A percentile compares a stretch with the other conserved stretches of the same genome.
Evolutionary conservation across 2,329 filamentous ascomycete species (phyloP).

Genomic region (Epicoccum nigrum): DNA sequence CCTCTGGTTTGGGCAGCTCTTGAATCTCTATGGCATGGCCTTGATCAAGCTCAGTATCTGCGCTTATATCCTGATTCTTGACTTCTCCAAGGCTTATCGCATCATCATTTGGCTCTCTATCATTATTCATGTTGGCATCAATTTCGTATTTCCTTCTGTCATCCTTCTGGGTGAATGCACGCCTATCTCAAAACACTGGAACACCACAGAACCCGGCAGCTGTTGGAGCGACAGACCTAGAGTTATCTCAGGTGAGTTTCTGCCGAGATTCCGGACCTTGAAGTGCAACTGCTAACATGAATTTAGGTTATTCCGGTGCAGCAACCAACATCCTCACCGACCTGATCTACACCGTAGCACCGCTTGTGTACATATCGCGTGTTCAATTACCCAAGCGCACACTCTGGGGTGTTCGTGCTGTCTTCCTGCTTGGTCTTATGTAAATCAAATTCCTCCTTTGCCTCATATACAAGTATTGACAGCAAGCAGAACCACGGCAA

Average conservation of each 20-base stretch:
- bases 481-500: slow-evolving; percentile 27
- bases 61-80: slow-evolving; percentile 35
- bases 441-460: slow-evolving; percentile 7
- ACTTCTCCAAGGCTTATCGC: slow-evolving; percentile 31
- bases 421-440: slow-evolving; percentile 36
- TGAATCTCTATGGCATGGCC: slow-evolving; percentile 38
- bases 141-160: slow-evolving; percentile 33
- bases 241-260: slow-evolving; percentile 27
- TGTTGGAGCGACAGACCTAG: slow-evolving; percentile 33
- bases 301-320: slow-evolving; percentile 30
- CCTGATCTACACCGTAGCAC: slow-evolving; percentile 31
- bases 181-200: slow-evolving; percentile 33
- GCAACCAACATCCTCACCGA: slow-evolving; percentile 36
- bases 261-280: too few species aligned
- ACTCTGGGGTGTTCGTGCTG: slow-evolving; percentile 34
- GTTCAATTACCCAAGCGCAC: slow-evolving; percentile 35
- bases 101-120: slow-evolving; percentile 32
- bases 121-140: slow-evolving; percentile 27
- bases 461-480: slow-evolving; percentile 1
- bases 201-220: slow-evolving; percentile 26
- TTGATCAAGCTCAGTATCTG: slow-evolving; percentile 38
- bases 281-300: background rate
- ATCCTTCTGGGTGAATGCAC: slow-evolving; percentile 32
- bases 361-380: slow-evolving; percentile 30
- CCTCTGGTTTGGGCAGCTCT: slow-evolving; percentile 32